A percentile compares a stretch with the other conserved stretches of the same genome.
Conservation (phyloP, 164 flowering plant genomes). For the Vitis rupestris region DNA sequence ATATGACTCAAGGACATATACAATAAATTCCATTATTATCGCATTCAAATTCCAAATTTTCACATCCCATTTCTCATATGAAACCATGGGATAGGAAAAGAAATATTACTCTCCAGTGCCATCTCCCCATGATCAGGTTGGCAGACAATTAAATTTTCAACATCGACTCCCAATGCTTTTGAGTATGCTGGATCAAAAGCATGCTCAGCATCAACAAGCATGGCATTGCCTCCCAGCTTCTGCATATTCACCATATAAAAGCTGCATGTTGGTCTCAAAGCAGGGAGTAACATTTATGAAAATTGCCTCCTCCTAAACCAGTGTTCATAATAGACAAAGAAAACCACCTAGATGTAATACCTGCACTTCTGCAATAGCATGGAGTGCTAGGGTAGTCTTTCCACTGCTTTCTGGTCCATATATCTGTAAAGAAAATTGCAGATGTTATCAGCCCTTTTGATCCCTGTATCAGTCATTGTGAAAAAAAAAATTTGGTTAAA, state of each 20-base stretch:
- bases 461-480: too few relatives aligned
- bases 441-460: neutral
- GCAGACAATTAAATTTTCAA: conserved; percentile 92
- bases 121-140: conserved; percentile 99
- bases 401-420: conserved; percentile 99
- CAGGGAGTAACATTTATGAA: conserved; percentile 2
- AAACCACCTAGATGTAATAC: conserved; percentile 26
- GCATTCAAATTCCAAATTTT: neutral
- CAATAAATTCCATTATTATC: neutral
- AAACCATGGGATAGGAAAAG: conserved; percentile 10
- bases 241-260: conserved; percentile 32
- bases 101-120: conserved; percentile 88
- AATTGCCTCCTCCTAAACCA: neutral
- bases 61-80: neutral
- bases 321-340: neutral
- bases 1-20: neutral
- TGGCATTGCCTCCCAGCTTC: conserved; percentile 95
- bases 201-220: conserved; percentile 99
- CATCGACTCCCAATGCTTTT: conserved; percentile 89
- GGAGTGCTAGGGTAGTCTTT: conserved; percentile 94
- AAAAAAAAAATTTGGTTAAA: too few relatives aligned
- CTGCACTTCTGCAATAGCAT: conserved; percentile 99
- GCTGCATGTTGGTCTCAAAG: conserved; percentile 16
- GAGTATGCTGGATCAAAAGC: conserved; percentile 99
- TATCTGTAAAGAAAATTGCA: conserved; percentile 47